Conservation (phyloP, 352 stramenopile species). For the Thraustotheca clavata region DNA sequence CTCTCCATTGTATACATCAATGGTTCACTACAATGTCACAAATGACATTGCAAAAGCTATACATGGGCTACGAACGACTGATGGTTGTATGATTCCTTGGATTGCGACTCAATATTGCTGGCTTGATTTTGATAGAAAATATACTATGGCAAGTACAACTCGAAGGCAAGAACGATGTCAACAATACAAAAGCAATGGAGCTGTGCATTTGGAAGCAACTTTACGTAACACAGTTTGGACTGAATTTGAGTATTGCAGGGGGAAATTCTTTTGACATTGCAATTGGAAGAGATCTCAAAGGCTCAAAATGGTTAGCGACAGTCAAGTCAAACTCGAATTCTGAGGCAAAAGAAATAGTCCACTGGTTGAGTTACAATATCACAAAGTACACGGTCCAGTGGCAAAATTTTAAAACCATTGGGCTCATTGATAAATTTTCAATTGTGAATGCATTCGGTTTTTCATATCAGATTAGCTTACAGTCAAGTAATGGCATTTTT, state of each 20-base stretch:
- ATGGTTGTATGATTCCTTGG: neutral
- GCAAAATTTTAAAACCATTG: slow-evolving; percentile 14
- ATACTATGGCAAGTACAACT: neutral
- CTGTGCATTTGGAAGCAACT: neutral
- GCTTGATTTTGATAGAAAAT: slow-evolving; percentile 5
- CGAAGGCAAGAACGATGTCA: slow-evolving; percentile 3
- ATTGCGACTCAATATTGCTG: slow-evolving; percentile 13
- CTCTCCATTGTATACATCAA: neutral
- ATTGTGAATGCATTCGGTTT: slow-evolving; percentile 6
- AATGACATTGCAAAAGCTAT: neutral
- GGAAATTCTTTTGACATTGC: neutral
- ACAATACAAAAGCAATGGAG: neutral
- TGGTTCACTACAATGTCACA: neutral
- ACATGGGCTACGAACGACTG: slow-evolving; percentile 2
- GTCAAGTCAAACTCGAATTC: neutral
- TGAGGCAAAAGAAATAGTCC: neutral
- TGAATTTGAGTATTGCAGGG: neutral
- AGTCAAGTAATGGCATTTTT: neutral
- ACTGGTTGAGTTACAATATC: neutral
- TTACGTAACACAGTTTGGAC: neutral
- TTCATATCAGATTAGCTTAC: neutral
- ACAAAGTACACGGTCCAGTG: slow-evolving; percentile 6
- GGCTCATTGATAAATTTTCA: neutral
- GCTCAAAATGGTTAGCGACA: neutral
- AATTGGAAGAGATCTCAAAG: neutral